These are phyloP conservation scores for Pistacia atlantica DNA, from an alignment of 345 rosid species.

Conservation along the genomic window DNA sequence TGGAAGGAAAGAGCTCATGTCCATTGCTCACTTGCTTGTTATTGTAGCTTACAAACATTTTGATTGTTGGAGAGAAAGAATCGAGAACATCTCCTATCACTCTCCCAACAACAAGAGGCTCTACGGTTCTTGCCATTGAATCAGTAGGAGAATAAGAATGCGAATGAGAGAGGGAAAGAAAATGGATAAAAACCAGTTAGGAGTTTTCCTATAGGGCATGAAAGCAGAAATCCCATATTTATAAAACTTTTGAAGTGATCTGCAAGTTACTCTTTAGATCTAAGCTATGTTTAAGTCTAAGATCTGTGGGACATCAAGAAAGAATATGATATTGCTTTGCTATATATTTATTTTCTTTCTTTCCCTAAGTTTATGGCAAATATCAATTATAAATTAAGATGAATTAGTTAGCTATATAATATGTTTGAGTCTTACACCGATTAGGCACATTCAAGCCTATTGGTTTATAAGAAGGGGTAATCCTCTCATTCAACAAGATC, in stretches of 20 bases:
- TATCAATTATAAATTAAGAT: constrained; percentile 1
- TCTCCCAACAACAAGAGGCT: constrained; percentile 39
- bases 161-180: background rate
- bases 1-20: constrained; percentile 40
- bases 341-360: background rate
- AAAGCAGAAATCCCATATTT: background rate
- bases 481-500: too few species aligned
- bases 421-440: too few species aligned
- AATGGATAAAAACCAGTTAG: background rate
- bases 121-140: constrained; percentile 12
- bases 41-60: constrained; percentile 33
- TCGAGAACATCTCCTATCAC: constrained; percentile 49
- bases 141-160: background rate
- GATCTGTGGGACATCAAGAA: background rate
- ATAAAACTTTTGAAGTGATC: background rate
- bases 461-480: too few species aligned
- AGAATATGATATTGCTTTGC: background rate
- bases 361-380: background rate
- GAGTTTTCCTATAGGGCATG: background rate
- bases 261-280: background rate
- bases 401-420: background rate
- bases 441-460: too few species aligned
- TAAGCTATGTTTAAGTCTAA: background rate
- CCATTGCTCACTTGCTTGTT: constrained; percentile 38
- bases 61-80: constrained; percentile 30